Evolutionary conservation across 768 basidiomycete genomes (phyloP).

Genomic region (Amanita muscaria): DNA sequence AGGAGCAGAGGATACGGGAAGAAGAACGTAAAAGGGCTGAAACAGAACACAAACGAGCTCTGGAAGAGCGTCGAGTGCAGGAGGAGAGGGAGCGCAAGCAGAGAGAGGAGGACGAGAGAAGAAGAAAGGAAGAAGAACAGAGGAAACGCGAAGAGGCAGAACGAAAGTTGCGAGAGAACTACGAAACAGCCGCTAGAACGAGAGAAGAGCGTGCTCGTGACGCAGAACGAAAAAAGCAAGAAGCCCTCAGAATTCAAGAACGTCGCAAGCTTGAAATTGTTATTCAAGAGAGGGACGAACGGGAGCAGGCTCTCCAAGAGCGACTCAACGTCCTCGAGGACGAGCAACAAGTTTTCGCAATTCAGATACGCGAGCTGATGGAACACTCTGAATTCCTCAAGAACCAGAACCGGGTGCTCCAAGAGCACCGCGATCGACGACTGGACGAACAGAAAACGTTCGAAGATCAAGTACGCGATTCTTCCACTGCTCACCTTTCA

Average conservation of each 20-base stretch:
- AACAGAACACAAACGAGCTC: background rate
- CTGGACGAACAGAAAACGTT: slow-evolving; percentile 20
- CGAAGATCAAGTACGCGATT: slow-evolving; percentile 9
- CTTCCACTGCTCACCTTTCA: slow-evolving; percentile 7
- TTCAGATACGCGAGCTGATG: slow-evolving; percentile 3
- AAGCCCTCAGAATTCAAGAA: slow-evolving; percentile 3
- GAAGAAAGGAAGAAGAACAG: background rate
- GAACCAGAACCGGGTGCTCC: slow-evolving; percentile 24
- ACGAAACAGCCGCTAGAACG: slow-evolving; percentile 1
- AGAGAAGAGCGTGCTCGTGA: slow-evolving; percentile 7
- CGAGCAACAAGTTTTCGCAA: slow-evolving; percentile 1
- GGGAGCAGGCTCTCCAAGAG: slow-evolving; percentile 1
- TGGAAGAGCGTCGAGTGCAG: background rate
- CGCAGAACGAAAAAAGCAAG: slow-evolving; percentile 3
- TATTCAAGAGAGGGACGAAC: slow-evolving; percentile 1
- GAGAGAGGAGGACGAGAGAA: background rate
- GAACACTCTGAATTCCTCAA: background rate
- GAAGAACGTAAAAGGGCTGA: background rate
- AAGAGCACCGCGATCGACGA: slow-evolving; percentile 27
- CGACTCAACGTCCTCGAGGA: background rate
- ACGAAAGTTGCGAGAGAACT: background rate
- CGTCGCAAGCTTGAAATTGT: slow-evolving; percentile 1
- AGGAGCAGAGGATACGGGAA: background rate
- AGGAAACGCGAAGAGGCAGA: background rate
- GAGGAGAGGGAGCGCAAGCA: background rate